Conservation (phyloP, 129 eudicot genomes). For the Pulicaria dysenterica region DNA sequence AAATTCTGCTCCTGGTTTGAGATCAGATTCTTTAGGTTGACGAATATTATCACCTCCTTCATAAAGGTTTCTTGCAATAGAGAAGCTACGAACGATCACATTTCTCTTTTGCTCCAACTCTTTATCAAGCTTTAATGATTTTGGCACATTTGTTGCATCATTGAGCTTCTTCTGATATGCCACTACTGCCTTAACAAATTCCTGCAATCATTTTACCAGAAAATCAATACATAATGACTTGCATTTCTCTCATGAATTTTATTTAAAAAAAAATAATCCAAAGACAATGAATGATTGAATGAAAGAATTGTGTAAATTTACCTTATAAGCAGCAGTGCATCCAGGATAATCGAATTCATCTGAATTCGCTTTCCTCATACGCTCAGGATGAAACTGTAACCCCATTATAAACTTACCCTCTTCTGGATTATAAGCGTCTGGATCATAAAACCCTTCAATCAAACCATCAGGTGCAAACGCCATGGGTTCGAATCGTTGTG, state of each 20-base stretch:
- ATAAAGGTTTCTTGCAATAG: conserved; percentile 64
- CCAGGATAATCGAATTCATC: conserved; percentile 88
- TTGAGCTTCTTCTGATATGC: conserved; percentile 70
- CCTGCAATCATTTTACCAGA: conserved; percentile 45
- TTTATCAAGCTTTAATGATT: conserved; percentile 46
- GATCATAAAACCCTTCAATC: conserved; percentile 86
- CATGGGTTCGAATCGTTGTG: conserved; percentile 78
- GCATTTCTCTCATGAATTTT: neutral
- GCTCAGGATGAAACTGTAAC: conserved; percentile 86
- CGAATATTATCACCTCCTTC: conserved; percentile 37
- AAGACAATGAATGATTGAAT: neutral
- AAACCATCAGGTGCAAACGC: conserved; percentile 86
- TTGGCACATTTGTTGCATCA: conserved; percentile 44
- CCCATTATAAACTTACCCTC: conserved; percentile 96
- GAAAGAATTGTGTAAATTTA: neutral
- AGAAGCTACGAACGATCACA: conserved; percentile 65
- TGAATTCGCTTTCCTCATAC: conserved; percentile 63
- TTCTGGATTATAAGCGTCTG: conserved; percentile 71
- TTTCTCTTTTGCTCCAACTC: conserved; percentile 76
- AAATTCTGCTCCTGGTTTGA: conserved; percentile 71
- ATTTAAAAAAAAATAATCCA: neutral
- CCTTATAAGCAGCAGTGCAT: conserved; percentile 84
- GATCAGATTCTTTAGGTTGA: conserved; percentile 55
- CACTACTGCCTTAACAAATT: conserved; percentile 78
- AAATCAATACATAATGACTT: neutral